These are phyloP conservation scores for Pichia manshurica DNA, from an alignment of 805 yeast genomes.

Conservation along the genomic window DNA sequence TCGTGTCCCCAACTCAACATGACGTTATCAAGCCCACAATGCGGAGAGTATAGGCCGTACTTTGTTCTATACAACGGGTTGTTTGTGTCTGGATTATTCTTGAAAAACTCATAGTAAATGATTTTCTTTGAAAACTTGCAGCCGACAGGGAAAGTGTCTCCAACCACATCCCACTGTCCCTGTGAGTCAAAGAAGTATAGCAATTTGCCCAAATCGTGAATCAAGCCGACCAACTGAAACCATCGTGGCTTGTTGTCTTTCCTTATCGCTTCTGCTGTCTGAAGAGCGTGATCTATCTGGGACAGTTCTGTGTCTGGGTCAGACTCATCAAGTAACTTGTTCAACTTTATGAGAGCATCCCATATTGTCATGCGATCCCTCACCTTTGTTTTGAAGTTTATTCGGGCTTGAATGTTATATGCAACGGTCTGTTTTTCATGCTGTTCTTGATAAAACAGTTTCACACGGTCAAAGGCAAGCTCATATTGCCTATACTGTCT, in stretches of 20 bases:
- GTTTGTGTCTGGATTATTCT: conserved; percentile 51
- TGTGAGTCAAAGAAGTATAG: conserved; percentile 64
- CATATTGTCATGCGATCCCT: conserved; percentile 65
- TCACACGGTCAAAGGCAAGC: conserved; percentile 62
- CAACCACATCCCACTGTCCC: conserved; percentile 80
- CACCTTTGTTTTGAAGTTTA: conserved; percentile 61
- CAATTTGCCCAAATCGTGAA: conserved; percentile 67
- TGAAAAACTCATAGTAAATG: conserved; percentile 56
- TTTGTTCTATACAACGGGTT: conserved; percentile 63
- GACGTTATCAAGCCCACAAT: conserved; percentile 63
- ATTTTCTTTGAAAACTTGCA: conserved; percentile 56
- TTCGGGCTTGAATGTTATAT: conserved; percentile 63
- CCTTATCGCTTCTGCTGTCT: conserved; percentile 70
- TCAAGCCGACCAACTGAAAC: conserved; percentile 70
- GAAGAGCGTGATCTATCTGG: conserved; percentile 70
- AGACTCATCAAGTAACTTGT: conserved; percentile 59
- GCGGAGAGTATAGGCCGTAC: conserved; percentile 57
- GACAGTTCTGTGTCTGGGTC: conserved; percentile 74
- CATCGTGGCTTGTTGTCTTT: conserved; percentile 64
- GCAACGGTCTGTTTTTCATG: conserved; percentile 69
- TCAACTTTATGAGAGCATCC: conserved; percentile 62
- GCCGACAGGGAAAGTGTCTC: conserved; percentile 74
- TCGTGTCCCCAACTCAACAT: conserved; percentile 79
- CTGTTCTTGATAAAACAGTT: conserved; percentile 60
- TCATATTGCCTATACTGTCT: conserved; percentile 58